phyloP scores from a whole-genome alignment of 139 green algal genomes.

The Chlorella sp. region DNA sequence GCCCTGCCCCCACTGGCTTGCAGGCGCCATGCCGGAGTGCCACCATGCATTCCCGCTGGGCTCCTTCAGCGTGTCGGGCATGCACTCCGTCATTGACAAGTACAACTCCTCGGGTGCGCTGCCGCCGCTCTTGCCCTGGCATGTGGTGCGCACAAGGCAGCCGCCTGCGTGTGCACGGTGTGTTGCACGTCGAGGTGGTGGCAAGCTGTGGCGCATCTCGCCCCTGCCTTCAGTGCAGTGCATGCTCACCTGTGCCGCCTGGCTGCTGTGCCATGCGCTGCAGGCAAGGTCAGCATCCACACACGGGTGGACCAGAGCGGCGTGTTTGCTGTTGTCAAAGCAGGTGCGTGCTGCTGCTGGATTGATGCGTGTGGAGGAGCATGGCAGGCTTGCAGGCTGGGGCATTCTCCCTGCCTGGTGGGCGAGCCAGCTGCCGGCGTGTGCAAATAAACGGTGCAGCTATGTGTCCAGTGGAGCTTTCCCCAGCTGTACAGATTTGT shows the following conservation, averaged over 20 bases:
- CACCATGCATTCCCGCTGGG: slow-evolving; percentile 23
- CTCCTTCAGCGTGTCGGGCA: slow-evolving; percentile 50
- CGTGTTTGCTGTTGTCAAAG: slow-evolving; percentile 74
- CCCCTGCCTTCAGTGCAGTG: too few species aligned
- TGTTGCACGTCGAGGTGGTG: too few species aligned
- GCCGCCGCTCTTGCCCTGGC: neutral
- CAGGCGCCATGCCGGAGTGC: slow-evolving; percentile 2
- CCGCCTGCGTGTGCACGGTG: too few species aligned
- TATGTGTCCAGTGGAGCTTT: too few species aligned
- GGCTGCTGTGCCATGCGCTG: neutral
- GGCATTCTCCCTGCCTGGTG: too few species aligned
- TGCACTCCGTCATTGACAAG: slow-evolving; percentile 50
- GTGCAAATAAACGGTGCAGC: too few species aligned
- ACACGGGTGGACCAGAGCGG: slow-evolving; percentile 75
- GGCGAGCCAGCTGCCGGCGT: too few species aligned
- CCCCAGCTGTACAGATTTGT: too few species aligned
- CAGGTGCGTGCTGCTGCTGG: slow-evolving; percentile 44
- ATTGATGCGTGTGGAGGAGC: too few species aligned
- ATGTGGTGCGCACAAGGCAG: neutral
- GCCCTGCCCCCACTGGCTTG: neutral
- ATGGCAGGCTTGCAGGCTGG: too few species aligned
- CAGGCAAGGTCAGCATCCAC: slow-evolving; percentile 61
- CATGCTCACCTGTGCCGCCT: neutral
- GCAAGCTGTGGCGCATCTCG: too few species aligned
- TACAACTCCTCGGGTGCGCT: slow-evolving; percentile 48